Base-by-base conservation (phyloP, 169 alveolate genomes). In the Toxoplasma gondii region DNA sequence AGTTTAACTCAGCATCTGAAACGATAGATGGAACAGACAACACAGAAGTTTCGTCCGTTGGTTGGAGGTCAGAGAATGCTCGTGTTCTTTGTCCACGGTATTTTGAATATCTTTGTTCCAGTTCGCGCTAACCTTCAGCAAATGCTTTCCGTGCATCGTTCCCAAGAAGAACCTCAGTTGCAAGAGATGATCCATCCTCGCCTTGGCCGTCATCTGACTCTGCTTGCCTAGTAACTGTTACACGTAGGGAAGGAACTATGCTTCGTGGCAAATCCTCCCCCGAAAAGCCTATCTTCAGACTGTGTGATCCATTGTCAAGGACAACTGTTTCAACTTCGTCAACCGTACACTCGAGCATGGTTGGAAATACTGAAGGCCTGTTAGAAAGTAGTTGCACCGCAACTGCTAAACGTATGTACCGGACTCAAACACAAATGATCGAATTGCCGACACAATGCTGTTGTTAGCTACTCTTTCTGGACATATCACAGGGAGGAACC, bases 251-350 rank as follows among this genome's bases (percentile, higher is more conserved):
- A 36, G 84, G 84, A 36, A 74, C 44, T 16, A 74, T 44, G 43
- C 84, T 74, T 41, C 84, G 84, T 34, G 84, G 84, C 43, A 74
- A n/a, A 74, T 74, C 84, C 44, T 74, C 84, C 17, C 84, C 84
- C 24, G 45, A 22, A 74, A 34, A 74, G 19, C 84, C 84, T 22
- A 74, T 36, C 44, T 74, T 74, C 84, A 74, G n/a, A 34, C 49
- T 34, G n/a, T 74, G 84, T 36, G 84, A 74, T 10, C 84, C 84
- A n/a, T n/a, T 74, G 43, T 74, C 84, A 74, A 74, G 39, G n/a
- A 74, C 84, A 12, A 74, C 84, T 7, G 84, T n/a, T 12, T 74
- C 84, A n/a, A 31, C 84, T n/a, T 74, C 49, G 19, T 74, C 84
- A 17, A 74, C 12, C 19, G 43, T 74, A n/a, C 84, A 74, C 49